Conservation (phyloP, 805 yeast genomes). For the Wickerhamiella sergipiensis region DNA sequence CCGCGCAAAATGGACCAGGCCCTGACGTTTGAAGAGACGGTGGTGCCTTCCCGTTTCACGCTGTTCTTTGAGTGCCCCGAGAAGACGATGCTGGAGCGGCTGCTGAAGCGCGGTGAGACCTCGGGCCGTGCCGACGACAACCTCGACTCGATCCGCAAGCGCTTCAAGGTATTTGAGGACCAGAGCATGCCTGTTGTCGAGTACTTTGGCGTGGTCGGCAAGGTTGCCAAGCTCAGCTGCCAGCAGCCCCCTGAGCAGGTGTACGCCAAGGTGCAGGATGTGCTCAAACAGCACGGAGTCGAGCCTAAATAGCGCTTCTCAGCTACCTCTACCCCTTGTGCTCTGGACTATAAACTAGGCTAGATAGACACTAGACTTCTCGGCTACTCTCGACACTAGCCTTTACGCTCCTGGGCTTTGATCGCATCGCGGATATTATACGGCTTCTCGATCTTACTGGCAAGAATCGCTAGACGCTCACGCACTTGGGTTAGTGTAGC, state of each 20-base stretch:
- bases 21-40: conserved; percentile 68
- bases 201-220: conserved; percentile 53
- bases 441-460: conserved; percentile 19
- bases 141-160: conserved; percentile 75
- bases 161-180: conserved; percentile 74
- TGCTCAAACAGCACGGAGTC: conserved; percentile 34
- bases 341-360: not conserved
- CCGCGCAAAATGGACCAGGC: conserved; percentile 99
- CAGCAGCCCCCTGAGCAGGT: conserved; percentile 72
- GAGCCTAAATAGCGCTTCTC: not conserved
- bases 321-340: too few species aligned
- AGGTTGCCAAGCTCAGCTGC: conserved; percentile 69
- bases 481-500: conserved; percentile 39
- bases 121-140: conserved; percentile 92
- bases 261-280: conserved; percentile 50
- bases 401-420: not conserved
- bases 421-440: not conserved
- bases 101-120: conserved; percentile 84
- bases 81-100: conserved; percentile 73
- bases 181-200: conserved; percentile 92
- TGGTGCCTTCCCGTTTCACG: conserved; percentile 28
- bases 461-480: conserved; percentile 26
- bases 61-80: conserved; percentile 44
- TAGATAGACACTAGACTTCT: too few species aligned
- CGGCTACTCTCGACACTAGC: too few species aligned